Percentiles rank a stretch among this genome's conserved stretches.
Evolutionary conservation across 73 alveolate species (phyloP).

Genomic region (Tetrahymena borealis): DNA sequence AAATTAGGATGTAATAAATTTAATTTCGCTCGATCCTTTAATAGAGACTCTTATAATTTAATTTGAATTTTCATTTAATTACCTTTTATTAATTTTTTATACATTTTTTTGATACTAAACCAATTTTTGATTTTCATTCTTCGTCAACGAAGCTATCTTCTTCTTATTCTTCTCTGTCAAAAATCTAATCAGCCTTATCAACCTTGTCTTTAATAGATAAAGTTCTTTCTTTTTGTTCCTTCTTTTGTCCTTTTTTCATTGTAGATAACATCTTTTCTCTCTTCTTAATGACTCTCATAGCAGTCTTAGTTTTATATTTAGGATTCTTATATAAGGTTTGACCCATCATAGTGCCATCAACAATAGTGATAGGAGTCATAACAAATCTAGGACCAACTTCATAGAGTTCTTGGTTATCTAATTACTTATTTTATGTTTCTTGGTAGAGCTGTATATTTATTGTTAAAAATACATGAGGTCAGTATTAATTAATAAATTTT

Average conservation of each 20-base stretch:
- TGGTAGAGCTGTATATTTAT: constrained; percentile 75
- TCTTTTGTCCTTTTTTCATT: constrained; percentile 2
- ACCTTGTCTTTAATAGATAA: not conserved
- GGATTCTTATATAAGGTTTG: constrained; percentile 87
- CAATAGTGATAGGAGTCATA: constrained; percentile 75
- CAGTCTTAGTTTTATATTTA: constrained; percentile 7
- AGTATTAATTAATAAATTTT: not conserved
- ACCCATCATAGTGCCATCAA: constrained; percentile 86
- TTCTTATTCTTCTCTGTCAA: constrained; percentile 3
- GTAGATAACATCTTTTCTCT: constrained; percentile 31
- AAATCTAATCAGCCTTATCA: constrained; percentile 30
- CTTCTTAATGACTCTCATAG: not conserved
- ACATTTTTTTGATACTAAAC: not conserved
- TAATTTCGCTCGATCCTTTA: too few relatives aligned
- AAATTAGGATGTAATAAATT: too few relatives aligned
- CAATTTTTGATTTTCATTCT: not conserved
- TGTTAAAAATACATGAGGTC: too few relatives aligned
- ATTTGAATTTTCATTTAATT: too few relatives aligned
- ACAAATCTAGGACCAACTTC: constrained; percentile 98
- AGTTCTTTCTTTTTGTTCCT: not conserved
- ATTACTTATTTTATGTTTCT: constrained; percentile 55
- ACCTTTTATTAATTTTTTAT: not conserved
- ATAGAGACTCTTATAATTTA: too few relatives aligned
- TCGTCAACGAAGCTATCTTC: constrained; percentile 15
- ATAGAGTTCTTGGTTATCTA: constrained; percentile 71